Percentiles rank a stretch among this genome's conserved stretches.
Conservation (phyloP, 805 yeast genomes). For the Cyberlindnera maritima region DNA sequence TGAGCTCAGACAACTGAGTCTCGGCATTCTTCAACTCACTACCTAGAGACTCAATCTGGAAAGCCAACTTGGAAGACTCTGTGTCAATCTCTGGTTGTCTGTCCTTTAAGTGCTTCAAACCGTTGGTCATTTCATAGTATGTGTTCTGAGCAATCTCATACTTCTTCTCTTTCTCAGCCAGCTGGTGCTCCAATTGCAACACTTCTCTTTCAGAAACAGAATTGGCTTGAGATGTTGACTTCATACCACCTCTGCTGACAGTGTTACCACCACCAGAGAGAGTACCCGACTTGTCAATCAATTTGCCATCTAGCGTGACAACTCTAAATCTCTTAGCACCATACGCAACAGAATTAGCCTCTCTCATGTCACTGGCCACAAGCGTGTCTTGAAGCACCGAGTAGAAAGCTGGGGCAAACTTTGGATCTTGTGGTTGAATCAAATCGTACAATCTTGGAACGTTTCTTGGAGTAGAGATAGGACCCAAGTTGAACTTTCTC, state of each 20-base stretch:
- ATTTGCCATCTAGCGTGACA: constrained; percentile 87
- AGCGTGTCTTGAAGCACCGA: constrained; percentile 84
- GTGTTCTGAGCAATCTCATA: constrained; percentile 49
- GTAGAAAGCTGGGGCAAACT: constrained; percentile 84
- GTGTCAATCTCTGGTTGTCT: constrained; percentile 68
- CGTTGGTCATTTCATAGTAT: constrained; percentile 55
- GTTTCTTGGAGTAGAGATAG: constrained; percentile 67
- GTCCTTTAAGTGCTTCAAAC: constrained; percentile 57
- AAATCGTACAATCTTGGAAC: constrained; percentile 85
- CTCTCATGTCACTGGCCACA: constrained; percentile 73
- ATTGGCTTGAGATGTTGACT: constrained; percentile 35
- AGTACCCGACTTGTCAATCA: constrained; percentile 91
- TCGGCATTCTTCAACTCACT: constrained; percentile 51
- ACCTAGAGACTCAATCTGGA: constrained; percentile 63
- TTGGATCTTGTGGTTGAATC: constrained; percentile 61
- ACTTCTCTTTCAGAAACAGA: constrained; percentile 58
- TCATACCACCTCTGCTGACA: constrained; percentile 76
- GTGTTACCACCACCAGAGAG: constrained; percentile 93
- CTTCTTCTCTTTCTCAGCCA: constrained; percentile 50
- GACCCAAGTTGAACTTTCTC: constrained; percentile 54
- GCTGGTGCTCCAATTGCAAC: constrained; percentile 47
- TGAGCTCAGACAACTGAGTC: constrained; percentile 39
- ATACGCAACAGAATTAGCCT: constrained; percentile 87
- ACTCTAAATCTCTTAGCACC: constrained; percentile 80
- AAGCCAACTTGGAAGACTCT: constrained; percentile 50